Base-by-base conservation (phyloP, 129 eudicot species). In the Heracleum sosnowskyi region DNA sequence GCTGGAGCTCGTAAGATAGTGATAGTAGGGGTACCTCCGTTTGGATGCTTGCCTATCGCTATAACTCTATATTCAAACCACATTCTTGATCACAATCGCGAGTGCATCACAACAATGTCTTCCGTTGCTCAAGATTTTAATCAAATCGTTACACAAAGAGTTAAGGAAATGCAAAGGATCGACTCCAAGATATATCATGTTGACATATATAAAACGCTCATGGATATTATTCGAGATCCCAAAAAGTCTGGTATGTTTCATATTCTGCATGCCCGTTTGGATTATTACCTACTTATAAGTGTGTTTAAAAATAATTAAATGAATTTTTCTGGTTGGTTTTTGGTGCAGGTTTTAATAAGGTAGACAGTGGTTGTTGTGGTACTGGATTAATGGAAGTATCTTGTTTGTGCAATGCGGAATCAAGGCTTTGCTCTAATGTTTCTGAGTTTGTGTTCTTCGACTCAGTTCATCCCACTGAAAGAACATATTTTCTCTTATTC, bases 341-440 rank as follows among this genome's bases (percentile, higher is more conserved):
- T 57, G 33, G 44, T 70, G 77, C 73, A 89, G 93, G 87, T n/a
- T 86, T 89, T 55, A 82, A 73, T 26, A 87, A 77, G 78, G 84
- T 84, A 34, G 68, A 76, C 24, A 83, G 62, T 3, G 93, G 97
- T 41, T 94, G 98, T 78, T 94, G 98, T 36, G 97, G 96, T 35
- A 89, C 93, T 1, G 98, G 98, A 39, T 55, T 85, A 41, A 11
- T 94, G 22, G 98, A 94, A 81, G 35, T 83, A 5, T 71, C 97
- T 51, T 68, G 77, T 9, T 15, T 84, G 79, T 94, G 98, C 85
- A 91, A 94, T 60, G 76, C 85, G 1, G 73, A 68, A 40, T 79
- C 96, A 45, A 42, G 34, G 2, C 79, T 86, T 13, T 94, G 98
- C 53, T 29, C 82, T 2, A 87, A 91, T 78, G 87, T 83, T 10